Conservation (phyloP, 768 basidiomycete genomes). For the Kockovaella imperatae region DNA sequence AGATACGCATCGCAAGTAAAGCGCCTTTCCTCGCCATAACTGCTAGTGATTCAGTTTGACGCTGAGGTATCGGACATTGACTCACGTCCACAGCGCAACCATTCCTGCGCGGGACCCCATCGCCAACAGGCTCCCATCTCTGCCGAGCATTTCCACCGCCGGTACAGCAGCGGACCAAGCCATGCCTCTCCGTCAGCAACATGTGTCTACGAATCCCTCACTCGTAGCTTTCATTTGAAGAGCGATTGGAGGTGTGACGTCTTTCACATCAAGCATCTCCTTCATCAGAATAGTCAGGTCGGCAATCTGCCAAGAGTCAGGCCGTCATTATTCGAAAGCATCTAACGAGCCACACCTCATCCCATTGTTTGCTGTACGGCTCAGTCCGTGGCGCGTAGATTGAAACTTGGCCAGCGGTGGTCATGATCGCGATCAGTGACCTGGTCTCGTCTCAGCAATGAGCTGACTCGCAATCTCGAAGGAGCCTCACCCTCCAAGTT, state of each 20-base stretch:
- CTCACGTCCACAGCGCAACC: slow-evolving; percentile 28
- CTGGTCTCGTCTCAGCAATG: slow-evolving; percentile 8
- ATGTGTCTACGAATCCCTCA: background rate
- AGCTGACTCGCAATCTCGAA: background rate
- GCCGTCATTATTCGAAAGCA: background rate
- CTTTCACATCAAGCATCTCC: background rate
- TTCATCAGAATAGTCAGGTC: slow-evolving; percentile 17
- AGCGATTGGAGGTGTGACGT: too few species aligned
- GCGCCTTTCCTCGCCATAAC: slow-evolving; percentile 15
- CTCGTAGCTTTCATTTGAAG: slow-evolving; percentile 16
- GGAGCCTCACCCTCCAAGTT: slow-evolving; percentile 27
- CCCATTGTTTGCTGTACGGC: slow-evolving; percentile 26
- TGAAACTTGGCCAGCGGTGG: slow-evolving; percentile 20
- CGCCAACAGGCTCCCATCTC: slow-evolving; percentile 27
- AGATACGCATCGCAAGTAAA: slow-evolving; percentile 6
- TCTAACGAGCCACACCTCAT: slow-evolving; percentile 14
- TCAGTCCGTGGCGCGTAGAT: slow-evolving; percentile 26
- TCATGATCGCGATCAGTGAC: slow-evolving; percentile 25
- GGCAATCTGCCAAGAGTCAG: slow-evolving; percentile 11
- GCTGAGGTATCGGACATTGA: background rate
- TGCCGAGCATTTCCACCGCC: slow-evolving; percentile 4
- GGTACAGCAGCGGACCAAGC: slow-evolving; percentile 20
- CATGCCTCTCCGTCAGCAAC: slow-evolving; percentile 14
- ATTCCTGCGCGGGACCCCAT: slow-evolving; percentile 21
- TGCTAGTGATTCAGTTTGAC: background rate